Evolutionary conservation across 192 early-diverging fungal genomes (phyloP).

Genomic region (Linnemannia hyalina): DNA sequence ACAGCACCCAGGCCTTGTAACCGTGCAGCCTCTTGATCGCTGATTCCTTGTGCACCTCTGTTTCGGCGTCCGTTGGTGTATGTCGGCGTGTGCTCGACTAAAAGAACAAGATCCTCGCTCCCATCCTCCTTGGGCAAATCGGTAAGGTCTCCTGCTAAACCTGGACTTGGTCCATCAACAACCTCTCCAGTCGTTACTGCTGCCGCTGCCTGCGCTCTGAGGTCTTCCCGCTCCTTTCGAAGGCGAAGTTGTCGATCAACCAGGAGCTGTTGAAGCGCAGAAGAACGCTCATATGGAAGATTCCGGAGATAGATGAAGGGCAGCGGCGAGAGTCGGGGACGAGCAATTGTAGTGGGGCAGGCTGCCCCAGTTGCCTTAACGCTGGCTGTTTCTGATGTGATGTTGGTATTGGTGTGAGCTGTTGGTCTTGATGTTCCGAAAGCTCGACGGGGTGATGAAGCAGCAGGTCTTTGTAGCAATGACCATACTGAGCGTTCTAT

Average conservation of each 20-base stretch:
- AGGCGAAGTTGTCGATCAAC: slow-evolving; percentile 48
- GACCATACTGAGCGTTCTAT: not conserved
- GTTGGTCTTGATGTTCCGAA: not conserved
- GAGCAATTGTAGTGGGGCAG: slow-evolving; percentile 36
- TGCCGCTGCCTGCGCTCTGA: not conserved
- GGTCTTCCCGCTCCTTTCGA: slow-evolving; percentile 33
- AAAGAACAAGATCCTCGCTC: slow-evolving; percentile 67
- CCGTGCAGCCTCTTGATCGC: slow-evolving; percentile 63
- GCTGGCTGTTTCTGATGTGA: not conserved
- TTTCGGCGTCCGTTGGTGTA: slow-evolving; percentile 93
- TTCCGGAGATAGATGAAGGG: slow-evolving; percentile 49
- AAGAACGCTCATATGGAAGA: slow-evolving; percentile 43
- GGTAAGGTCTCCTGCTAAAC: not conserved
- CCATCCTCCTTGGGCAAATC: slow-evolving; percentile 23
- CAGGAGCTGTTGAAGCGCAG: slow-evolving; percentile 41
- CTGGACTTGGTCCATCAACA: not conserved
- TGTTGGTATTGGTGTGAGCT: not conserved
- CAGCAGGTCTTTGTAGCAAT: not conserved
- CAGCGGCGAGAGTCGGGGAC: slow-evolving; percentile 44
- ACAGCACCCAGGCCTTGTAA: slow-evolving; percentile 77
- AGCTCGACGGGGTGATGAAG: not conserved
- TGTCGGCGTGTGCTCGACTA: slow-evolving; percentile 90
- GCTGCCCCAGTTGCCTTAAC: not conserved
- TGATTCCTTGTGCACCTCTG: slow-evolving; percentile 59
- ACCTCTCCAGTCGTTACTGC: not conserved